Conservation (phyloP, 495 filamentous ascomycete species). For the Penicillium soppii region DNA sequence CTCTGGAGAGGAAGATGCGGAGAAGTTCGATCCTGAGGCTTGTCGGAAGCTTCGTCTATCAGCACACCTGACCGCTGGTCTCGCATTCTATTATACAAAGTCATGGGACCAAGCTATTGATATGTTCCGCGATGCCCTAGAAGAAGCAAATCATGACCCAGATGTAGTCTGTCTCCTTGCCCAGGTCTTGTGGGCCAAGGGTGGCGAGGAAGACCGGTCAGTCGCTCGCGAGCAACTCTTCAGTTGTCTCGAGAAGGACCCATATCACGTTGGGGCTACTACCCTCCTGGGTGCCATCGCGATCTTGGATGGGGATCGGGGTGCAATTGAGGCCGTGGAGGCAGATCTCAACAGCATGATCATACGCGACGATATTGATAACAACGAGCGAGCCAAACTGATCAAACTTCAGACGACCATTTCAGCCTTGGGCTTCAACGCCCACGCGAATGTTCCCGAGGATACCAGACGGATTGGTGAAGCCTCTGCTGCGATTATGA, state of each 20-base stretch:
- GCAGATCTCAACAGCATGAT: constrained; percentile 72
- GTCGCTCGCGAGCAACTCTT: constrained; percentile 81
- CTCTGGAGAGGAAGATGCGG: constrained; percentile 55
- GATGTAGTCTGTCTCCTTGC: constrained; percentile 87
- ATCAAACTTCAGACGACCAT: constrained; percentile 59
- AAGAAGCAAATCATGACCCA: constrained; percentile 73
- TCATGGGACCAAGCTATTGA: constrained; percentile 65
- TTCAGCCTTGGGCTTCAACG: constrained; percentile 41
- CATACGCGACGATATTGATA: constrained; percentile 54
- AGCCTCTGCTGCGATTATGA: constrained; percentile 70
- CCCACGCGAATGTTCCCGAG: constrained; percentile 32
- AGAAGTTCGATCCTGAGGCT: constrained; percentile 54
- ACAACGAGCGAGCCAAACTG: constrained; percentile 49
- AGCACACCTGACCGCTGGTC: constrained; percentile 80
- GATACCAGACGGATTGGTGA: constrained; percentile 48
- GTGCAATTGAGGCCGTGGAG: constrained; percentile 77
- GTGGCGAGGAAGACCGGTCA: constrained; percentile 67
- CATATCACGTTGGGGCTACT: constrained; percentile 73
- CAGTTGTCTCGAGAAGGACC: constrained; percentile 66
- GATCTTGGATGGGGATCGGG: constrained; percentile 72
- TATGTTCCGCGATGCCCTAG: constrained; percentile 78
- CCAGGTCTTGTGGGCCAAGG: constrained; percentile 90
- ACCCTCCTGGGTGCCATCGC: constrained; percentile 80
- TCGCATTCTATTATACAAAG: constrained; percentile 70
- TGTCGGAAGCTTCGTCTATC: constrained; percentile 70